Evolutionary conservation across 1,284 basidiomycete genomes (phyloP).

Genomic region (Naganishia albida): DNA sequence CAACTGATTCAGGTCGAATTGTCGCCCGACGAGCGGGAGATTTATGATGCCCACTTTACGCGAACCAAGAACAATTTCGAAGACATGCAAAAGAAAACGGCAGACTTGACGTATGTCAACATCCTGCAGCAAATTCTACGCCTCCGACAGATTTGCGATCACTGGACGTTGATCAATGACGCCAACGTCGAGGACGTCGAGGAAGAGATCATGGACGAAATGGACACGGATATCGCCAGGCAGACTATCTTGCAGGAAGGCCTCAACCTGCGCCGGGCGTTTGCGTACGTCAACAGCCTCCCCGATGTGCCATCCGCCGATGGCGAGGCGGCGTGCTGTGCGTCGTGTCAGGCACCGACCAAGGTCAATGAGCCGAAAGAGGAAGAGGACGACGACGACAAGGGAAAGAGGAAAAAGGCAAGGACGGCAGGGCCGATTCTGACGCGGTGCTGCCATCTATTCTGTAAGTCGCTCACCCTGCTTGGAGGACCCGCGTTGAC

Average conservation of each 20-base stretch:
- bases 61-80: conserved; percentile 85
- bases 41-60: conserved; percentile 85
- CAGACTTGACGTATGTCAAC: conserved; percentile 77
- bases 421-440: conserved; percentile 59
- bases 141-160: conserved; percentile 95
- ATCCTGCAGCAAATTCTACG: conserved; percentile 94
- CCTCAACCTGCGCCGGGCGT: conserved; percentile 29
- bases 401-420: conserved; percentile 40
- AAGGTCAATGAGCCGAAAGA: conserved; percentile 28
- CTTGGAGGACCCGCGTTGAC: conserved; percentile 14
- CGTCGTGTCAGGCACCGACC: conserved; percentile 25
- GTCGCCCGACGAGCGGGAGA: conserved; percentile 73
- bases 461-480: conserved; percentile 60
- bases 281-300: conserved; percentile 26
- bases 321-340: conserved; percentile 23
- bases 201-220: conserved; percentile 34
- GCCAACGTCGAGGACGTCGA: conserved; percentile 31
- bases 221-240: conserved; percentile 32
- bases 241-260: conserved; percentile 28
- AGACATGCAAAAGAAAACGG: conserved; percentile 38
- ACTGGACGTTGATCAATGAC: conserved; percentile 79
- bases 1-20: conserved; percentile 83
- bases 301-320: background rate
- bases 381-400: conserved; percentile 37
- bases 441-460: conserved; percentile 91